Conservation (phyloP, 352 stramenopile genomes). For the Phytophthora fragariae region DNA sequence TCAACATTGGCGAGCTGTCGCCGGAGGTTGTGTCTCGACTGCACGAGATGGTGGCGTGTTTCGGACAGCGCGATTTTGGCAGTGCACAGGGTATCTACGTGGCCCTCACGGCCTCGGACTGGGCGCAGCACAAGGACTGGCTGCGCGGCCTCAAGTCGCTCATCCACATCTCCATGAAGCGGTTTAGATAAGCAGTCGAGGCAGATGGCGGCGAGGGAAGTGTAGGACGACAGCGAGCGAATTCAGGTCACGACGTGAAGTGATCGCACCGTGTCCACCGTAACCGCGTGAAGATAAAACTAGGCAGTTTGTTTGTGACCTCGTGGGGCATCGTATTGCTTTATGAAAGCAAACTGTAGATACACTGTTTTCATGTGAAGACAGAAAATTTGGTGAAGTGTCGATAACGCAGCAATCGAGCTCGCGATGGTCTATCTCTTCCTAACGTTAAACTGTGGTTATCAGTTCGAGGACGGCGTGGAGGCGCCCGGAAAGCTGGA, state of each 20-base stretch:
- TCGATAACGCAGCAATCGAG: background rate
- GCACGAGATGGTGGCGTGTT: slow-evolving; percentile 84
- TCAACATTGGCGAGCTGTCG: slow-evolving; percentile 81
- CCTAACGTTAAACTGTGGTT: background rate
- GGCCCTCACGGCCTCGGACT: slow-evolving; percentile 93
- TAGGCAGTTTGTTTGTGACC: slow-evolving; percentile 31
- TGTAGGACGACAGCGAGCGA: background rate
- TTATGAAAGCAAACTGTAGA: background rate
- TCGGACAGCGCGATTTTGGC: slow-evolving; percentile 81
- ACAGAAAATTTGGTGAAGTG: background rate
- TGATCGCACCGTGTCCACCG: slow-evolving; percentile 8
- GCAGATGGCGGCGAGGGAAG: background rate
- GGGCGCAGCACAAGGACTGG: slow-evolving; percentile 98
- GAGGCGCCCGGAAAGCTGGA: too few relatives aligned
- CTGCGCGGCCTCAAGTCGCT: slow-evolving; percentile 97
- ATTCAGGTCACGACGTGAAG: slow-evolving; percentile 22
- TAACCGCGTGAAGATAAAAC: slow-evolving; percentile 20
- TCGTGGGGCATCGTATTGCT: background rate
- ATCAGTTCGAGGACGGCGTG: background rate
- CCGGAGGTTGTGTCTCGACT: slow-evolving; percentile 74
- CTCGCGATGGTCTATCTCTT: too few relatives aligned
- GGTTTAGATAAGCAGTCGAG: slow-evolving; percentile 77
- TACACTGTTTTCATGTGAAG: too few relatives aligned
- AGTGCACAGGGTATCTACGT: slow-evolving; percentile 90
- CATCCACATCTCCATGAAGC: slow-evolving; percentile 94